Conservation (phyloP, 2,329 filamentous ascomycete species). For the Aureobasidium sp. region DNA sequence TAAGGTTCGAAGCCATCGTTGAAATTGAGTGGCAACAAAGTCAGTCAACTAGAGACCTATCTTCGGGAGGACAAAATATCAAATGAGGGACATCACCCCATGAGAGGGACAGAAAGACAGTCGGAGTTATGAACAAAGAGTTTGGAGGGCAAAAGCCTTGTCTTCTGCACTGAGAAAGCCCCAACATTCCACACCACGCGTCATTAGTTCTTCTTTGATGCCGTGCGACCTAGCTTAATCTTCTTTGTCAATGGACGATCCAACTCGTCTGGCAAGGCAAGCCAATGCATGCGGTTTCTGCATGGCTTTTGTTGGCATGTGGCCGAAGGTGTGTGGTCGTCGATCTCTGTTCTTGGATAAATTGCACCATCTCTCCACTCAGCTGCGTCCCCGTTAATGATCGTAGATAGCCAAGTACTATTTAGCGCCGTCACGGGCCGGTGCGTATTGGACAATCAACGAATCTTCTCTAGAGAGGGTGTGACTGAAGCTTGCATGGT, state of each 20-base stretch:
- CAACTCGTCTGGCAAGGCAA: background rate
- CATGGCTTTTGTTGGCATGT: slow-evolving; percentile 3
- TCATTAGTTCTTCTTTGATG: slow-evolving; percentile 11
- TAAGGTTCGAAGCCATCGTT: background rate
- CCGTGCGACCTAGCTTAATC: slow-evolving; percentile 3
- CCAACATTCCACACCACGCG: slow-evolving; percentile 12
- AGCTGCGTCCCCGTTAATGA: slow-evolving; percentile 6
- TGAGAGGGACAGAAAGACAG: background rate
- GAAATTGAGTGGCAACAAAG: background rate
- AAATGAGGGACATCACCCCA: background rate
- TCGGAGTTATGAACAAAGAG: slow-evolving; percentile 6
- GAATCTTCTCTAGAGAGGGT: background rate
- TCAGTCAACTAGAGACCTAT: background rate
- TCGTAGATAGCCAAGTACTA: background rate
- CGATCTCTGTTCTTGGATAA: background rate
- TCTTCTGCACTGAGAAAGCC: background rate
- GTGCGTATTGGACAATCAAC: background rate
- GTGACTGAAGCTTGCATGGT: slow-evolving; percentile 6
- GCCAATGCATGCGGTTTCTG: slow-evolving; percentile 1
- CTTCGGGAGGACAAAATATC: background rate
- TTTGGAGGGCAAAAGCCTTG: background rate
- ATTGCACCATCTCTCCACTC: slow-evolving; percentile 8
- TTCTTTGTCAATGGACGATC: background rate
- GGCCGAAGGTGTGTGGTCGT: background rate
- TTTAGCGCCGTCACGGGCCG: slow-evolving; percentile 8